These are phyloP conservation scores for Trametes meyenii DNA, from an alignment of 768 basidiomycete genomes.

Conservation along the genomic window DNA sequence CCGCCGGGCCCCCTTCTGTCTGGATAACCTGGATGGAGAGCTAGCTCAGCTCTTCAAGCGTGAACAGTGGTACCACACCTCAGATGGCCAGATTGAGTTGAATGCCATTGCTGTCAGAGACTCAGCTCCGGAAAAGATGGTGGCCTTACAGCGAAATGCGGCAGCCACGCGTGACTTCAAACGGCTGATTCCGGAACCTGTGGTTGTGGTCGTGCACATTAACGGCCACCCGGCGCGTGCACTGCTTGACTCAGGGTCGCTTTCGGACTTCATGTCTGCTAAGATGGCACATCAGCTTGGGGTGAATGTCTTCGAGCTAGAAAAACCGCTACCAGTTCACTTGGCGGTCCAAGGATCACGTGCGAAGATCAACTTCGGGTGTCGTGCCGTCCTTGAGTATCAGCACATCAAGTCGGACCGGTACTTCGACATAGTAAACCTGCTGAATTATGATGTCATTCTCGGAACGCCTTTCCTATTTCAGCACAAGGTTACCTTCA, in stretches of 20 bases:
- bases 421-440: constrained; percentile 17
- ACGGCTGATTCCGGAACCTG: constrained; percentile 15
- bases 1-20: neutral
- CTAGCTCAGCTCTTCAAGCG: neutral
- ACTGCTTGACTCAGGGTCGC: constrained; percentile 32
- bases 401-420: neutral
- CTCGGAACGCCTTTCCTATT: constrained; percentile 34
- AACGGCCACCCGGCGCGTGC: constrained; percentile 26
- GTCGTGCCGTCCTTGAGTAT: constrained; percentile 13
- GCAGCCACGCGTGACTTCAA: neutral
- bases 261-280: constrained; percentile 37
- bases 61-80: neutral
- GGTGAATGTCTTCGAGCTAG: constrained; percentile 11
- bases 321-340: constrained; percentile 33
- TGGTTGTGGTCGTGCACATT: constrained; percentile 17
- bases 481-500: constrained; percentile 11
- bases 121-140: neutral
- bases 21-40: constrained; percentile 8
- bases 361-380: constrained; percentile 27
- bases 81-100: neutral
- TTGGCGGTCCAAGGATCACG: constrained; percentile 37
- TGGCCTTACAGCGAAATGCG: constrained; percentile 17
- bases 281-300: constrained; percentile 34
- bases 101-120: neutral
- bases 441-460: constrained; percentile 27